Evolutionary conservation across 495 filamentous ascomycete species (phyloP), one percentile per base, ranked within the genome.

Genomic region (Entonaema liquescens): DNA sequence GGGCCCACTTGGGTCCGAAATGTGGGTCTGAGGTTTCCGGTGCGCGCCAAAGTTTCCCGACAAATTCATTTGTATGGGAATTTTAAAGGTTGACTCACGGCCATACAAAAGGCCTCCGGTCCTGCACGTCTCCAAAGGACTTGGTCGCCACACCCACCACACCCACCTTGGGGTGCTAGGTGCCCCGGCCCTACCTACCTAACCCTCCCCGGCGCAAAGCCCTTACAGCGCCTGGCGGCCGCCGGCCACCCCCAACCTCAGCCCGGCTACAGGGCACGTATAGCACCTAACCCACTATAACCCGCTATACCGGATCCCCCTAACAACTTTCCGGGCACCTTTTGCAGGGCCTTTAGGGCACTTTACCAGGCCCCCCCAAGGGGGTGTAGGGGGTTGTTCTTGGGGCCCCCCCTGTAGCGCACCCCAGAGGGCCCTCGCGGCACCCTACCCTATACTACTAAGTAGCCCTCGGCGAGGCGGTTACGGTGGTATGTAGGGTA

Each of bases 31-130:
- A 21, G 33, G 33, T 17, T 19, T 58, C 29, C 35, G 29, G 54
- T 38, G 54, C 54, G 54, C 54, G 17, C 19, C 38, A 58, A 36
- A 31, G 35, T 58, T 58, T 58, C 19, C 54, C 54, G 54, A 35
- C 13, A 58, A 58, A 58, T 12, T 58, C 15, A 13, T 58, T 58
- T 25, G 54, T 58, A 58, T 58, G 54, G 54, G 29, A 40, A 26
- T 58, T 58, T 36, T 38, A 58, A 38, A 58, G 40, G 12, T 35
- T 17, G 19, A 25, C 54, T 58, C 54, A 58, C 54, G 3, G 8
- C 8, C 54, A 58, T 40, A 40, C 29, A 40, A 40, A 36, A 8
- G 1, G 26, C 9, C 31, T 36, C 31, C 54, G 29, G 54, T 23
- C 29, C 7, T 36, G 33, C 54, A 58, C 54, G 12, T 6, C 12